These are phyloP conservation scores for Salisapilia sapeloensis DNA, from an alignment of 352 stramenopile species.

Conservation along the genomic window DNA sequence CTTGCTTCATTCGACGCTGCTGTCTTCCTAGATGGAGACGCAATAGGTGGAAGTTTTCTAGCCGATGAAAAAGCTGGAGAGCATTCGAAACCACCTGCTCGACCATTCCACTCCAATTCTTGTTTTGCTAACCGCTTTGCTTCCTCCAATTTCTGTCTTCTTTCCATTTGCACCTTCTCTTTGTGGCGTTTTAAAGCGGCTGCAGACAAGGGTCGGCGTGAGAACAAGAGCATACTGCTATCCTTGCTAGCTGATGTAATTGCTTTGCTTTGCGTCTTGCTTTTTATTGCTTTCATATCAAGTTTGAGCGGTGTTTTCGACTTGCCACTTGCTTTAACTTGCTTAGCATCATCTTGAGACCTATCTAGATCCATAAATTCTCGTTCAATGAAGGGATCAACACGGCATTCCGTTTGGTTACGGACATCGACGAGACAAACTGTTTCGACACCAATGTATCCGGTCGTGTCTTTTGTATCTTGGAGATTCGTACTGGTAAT, in stretches of 20 bases:
- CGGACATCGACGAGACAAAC: slow-evolving; percentile 90
- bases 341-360: too few species aligned
- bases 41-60: slow-evolving; percentile 59
- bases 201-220: slow-evolving; percentile 28
- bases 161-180: slow-evolving; percentile 34
- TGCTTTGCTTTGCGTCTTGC: too few species aligned
- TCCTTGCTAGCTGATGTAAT: slow-evolving; percentile 20
- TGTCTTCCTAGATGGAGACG: too few species aligned
- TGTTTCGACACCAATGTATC: slow-evolving; percentile 77
- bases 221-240: slow-evolving; percentile 43
- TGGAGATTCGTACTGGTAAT: slow-evolving; percentile 24
- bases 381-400: too few species aligned
- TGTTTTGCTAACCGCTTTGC: slow-evolving; percentile 28
- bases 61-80: slow-evolving; percentile 8
- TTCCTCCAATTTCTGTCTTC: slow-evolving; percentile 51
- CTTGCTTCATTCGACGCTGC: too few species aligned
- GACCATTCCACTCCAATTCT: slow-evolving; percentile 65
- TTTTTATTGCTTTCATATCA: too few species aligned
- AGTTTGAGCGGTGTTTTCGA: slow-evolving; percentile 1
- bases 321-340: slow-evolving; percentile 4
- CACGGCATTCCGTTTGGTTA: slow-evolving; percentile 57
- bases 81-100: slow-evolving; percentile 47
- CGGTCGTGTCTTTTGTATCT: slow-evolving; percentile 2
- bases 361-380: too few species aligned
- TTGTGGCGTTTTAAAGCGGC: slow-evolving; percentile 61